Evolutionary conservation across 1,284 basidiomycete genomes (phyloP), one percentile per base, ranked within the genome.

Genomic region (Sanghuangporus sanghuang): DNA sequence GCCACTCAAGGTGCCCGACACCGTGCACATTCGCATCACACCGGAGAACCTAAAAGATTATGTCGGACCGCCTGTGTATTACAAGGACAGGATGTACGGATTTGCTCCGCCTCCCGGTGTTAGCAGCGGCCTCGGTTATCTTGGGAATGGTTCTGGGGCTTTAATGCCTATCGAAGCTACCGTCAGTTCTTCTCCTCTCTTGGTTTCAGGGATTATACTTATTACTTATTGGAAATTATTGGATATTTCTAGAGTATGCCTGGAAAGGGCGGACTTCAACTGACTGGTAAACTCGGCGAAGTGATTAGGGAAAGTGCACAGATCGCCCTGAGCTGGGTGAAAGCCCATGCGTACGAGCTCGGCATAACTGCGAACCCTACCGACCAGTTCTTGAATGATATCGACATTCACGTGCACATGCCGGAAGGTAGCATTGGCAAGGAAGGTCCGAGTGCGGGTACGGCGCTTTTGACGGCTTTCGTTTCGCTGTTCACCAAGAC

Each of bases 121-220:
- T 32, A 93, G 90, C 68, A 96, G 93, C 5, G 96, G 96, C 36
- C 79, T 99, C 2, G 96, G 96, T 6, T 98, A 98, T 76, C 81
- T 97, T 23, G 96, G 96, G 14, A 98, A 98, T 75, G 96, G 96
- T 0, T 93, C 92, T 9, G 96, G 96, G 27, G 92, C 94, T 27
- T 91, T 98, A 60, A 97, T 98, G 95, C 95, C 96, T 16, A 90
- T 99, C 63, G 96, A 99, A 78, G 93, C 92, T 56, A 90, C 89
- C 68, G 92, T 95, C 65, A 70, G 88, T 81, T 21, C 38, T 36
- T 27, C 52, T 18, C 21, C 27, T 23, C 42, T 38, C 6, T 32
- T 54, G 39, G 53, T 18, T 61, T 32, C 27, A 32, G 57, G 16
- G 35, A 38, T 38, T 16, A 60, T 12, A 18, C 48, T 48, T 40